Base-by-base conservation (phyloP, 164 flowering plant genomes). In the Hamamelis virginiana region DNA sequence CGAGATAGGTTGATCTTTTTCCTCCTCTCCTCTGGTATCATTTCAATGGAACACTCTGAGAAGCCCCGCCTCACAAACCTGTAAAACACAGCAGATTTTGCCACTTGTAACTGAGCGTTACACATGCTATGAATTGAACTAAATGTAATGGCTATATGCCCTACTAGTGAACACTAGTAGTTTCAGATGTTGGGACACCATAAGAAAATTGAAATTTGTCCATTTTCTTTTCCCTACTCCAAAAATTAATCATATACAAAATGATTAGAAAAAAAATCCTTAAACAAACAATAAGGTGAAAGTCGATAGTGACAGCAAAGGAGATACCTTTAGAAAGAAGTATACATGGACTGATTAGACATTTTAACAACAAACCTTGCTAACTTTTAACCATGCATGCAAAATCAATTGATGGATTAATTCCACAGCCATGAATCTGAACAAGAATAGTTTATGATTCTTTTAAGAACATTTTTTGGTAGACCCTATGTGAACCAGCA, bases 31-130 rank as follows among this genome's bases (percentile, higher is more conserved):
- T 84, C 84, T 15, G 99, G 99, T 73, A 95, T 86, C 65, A 69
- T 73, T n/a, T 90, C 93, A 56, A 95, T 82, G 12, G 95, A 77
- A 75, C 98, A 95, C 69, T 90, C 91, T 6, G 82, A 76, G 71
- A 95, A 95, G 25, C 98, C 99, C 26, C 99, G 97, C 73, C 93
- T 83, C 59, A 87, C 94, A 84, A 95, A 95, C 98, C 98, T 94
- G 85, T 59, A 43, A 59, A 69, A 62, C 19, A 55, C n/a, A 59
- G 59, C 43, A 56, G 0, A 15, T 3, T 2, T 48, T 47, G 59
- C 21, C 8, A 48, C n/a, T 14, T 45, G 57, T 4, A n/a, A 45
- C 21, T 41, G 21, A 33, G 19, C 28, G 48, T n/a, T 48, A 22
- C 16, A n/a, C 53, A 15, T 16, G n/a, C 53, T 50, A 50, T 50